Percentiles rank a stretch among this genome's conserved stretches.
Evolutionary conservation across 75 land plant genomes (phyloP).

Genomic region (Adiantum capillusveneris): DNA sequence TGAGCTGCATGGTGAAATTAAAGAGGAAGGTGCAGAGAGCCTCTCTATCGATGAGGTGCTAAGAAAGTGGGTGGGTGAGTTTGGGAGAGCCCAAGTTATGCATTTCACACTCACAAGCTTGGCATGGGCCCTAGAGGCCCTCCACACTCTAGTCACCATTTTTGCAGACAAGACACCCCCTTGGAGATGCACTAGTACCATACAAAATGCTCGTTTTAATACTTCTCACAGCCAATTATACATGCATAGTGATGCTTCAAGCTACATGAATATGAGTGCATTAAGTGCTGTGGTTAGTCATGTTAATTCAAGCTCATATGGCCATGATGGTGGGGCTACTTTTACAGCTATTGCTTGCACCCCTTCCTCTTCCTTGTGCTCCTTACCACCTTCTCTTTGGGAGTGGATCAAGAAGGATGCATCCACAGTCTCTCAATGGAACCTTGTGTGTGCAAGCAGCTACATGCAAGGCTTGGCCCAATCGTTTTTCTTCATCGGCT

Average conservation of each 20-base stretch:
- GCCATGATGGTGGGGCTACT: too few species aligned
- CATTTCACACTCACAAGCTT: conserved; percentile 55
- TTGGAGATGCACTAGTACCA: conserved; percentile 28
- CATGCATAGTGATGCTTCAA: conserved; percentile 6
- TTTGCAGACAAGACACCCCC: conserved; percentile 64
- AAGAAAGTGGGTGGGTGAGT: conserved; percentile 52
- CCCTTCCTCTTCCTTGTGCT: conserved; percentile 22
- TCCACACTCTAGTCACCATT: conserved; percentile 77
- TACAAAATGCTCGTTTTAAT: neutral
- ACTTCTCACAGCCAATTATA: neutral
- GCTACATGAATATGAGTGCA: too few species aligned
- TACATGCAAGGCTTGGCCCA: conserved; percentile 28
- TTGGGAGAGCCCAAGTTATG: conserved; percentile 59
- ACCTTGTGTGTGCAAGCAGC: conserved; percentile 18
- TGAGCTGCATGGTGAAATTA: too few species aligned
- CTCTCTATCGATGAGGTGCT: conserved; percentile 59
- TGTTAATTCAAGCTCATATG: too few species aligned
- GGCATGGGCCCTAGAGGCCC: conserved; percentile 67
- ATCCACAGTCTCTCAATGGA: conserved; percentile 43
- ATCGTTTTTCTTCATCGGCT: conserved; percentile 42
- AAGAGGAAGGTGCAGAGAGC: conserved; percentile 1
- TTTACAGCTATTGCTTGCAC: too few species aligned
- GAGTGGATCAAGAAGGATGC: conserved; percentile 20
- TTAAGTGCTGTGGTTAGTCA: too few species aligned
- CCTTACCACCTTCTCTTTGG: conserved; percentile 23